phyloP scores from a whole-genome alignment of 106 monocot genomes.

The Dendrobium nobile region DNA sequence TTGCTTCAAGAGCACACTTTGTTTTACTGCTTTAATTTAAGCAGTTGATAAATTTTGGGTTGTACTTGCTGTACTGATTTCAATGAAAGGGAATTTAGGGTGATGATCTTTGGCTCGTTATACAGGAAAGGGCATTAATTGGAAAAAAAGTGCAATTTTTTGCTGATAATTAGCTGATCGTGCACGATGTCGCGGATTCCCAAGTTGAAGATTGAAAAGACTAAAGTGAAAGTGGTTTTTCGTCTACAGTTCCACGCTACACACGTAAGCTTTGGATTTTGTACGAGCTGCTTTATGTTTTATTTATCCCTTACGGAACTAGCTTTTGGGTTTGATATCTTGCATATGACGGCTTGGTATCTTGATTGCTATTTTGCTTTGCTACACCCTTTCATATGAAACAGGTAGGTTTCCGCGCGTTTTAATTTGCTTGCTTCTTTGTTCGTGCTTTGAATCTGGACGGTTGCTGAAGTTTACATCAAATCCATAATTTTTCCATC shows the following conservation, averaged over 20 bases:
- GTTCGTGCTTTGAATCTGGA: slow-evolving; percentile 7
- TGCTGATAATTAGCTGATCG: slow-evolving; percentile 23
- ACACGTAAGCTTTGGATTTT: slow-evolving; percentile 57
- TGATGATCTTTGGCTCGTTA: slow-evolving; percentile 8
- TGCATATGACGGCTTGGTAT: background rate
- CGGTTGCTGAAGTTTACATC: background rate
- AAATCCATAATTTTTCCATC: background rate
- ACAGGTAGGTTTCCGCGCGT: slow-evolving; percentile 4
- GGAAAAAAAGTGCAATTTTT: slow-evolving; percentile 10
- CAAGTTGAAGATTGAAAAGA: slow-evolving; percentile 93
- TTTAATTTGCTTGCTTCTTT: slow-evolving; percentile 20
- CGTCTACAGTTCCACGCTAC: slow-evolving; percentile 89
- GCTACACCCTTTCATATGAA: slow-evolving; percentile 1
- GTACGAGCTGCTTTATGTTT: background rate
- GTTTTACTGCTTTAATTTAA: background rate
- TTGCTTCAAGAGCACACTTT: background rate
- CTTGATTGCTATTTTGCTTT: slow-evolving; percentile 2
- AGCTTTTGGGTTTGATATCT: slow-evolving; percentile 7
- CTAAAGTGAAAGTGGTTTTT: slow-evolving; percentile 95
- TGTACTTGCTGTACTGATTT: background rate
- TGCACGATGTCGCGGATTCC: slow-evolving; percentile 86
- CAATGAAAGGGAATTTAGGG: slow-evolving; percentile 2
- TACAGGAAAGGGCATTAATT: slow-evolving; percentile 16
- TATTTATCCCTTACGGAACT: background rate
- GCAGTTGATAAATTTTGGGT: background rate